Evolutionary conservation across 148 eudicot genomes (phyloP).

Genomic region (Heliamphora exappendiculata): DNA sequence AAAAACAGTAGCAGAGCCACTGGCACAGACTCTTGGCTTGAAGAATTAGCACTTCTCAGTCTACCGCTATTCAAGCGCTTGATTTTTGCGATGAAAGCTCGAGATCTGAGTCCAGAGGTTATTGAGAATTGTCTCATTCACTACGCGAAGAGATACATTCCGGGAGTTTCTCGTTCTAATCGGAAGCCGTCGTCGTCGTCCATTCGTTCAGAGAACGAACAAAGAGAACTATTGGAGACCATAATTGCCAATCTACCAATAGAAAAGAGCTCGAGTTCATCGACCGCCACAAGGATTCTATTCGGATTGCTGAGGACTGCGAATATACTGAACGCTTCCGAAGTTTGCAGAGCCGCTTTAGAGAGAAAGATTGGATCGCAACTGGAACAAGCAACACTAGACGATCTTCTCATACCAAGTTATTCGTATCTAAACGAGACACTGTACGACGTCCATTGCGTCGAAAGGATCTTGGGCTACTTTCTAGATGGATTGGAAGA

Average conservation of each 20-base stretch:
- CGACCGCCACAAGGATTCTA: slow-evolving; percentile 32
- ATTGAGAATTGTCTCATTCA: slow-evolving; percentile 64
- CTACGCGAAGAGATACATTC: slow-evolving; percentile 60
- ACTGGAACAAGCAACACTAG: slow-evolving; percentile 68
- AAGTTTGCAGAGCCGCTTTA: slow-evolving; percentile 31
- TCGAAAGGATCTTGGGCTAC: slow-evolving; percentile 63
- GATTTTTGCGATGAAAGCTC: slow-evolving; percentile 47
- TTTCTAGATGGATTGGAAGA: slow-evolving; percentile 43
- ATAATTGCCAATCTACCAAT: slow-evolving; percentile 42
- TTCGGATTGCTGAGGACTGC: slow-evolving; percentile 78
- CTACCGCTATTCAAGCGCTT: slow-evolving; percentile 48
- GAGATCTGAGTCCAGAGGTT: slow-evolving; percentile 45
- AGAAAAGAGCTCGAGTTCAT: slow-evolving; percentile 36
- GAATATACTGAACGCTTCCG: slow-evolving; percentile 55
- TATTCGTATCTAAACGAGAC: slow-evolving; percentile 90
- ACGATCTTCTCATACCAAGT: slow-evolving; percentile 87
- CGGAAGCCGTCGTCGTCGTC: slow-evolving; percentile 45
- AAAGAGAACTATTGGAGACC: slow-evolving; percentile 62
- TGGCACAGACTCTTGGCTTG: slow-evolving; percentile 53
- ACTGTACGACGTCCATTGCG: slow-evolving; percentile 79
- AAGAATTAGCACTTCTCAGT: slow-evolving; percentile 48
- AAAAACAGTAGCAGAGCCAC: slow-evolving; percentile 8
- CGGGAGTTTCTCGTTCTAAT: slow-evolving; percentile 57
- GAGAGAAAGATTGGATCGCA: slow-evolving; percentile 80
- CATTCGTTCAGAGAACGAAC: slow-evolving; percentile 59